Percentiles rank a stretch among this genome's conserved stretches.
Evolutionary conservation across 345 rosid genomes (phyloP).

Genomic region (Punica granatum): DNA sequence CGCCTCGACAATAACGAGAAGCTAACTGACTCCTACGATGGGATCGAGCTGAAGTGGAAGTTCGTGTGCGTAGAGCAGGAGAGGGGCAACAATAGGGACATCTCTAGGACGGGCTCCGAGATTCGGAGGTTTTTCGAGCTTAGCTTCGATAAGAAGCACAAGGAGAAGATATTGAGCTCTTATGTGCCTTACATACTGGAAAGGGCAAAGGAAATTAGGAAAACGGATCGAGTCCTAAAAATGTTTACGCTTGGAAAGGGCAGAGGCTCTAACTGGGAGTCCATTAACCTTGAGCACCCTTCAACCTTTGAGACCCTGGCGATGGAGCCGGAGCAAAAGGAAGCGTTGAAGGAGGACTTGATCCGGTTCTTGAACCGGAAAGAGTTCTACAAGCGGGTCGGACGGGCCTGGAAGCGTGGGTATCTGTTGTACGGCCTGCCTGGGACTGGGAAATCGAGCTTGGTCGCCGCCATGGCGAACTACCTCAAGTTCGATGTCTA

Average conservation of each 20-base stretch:
- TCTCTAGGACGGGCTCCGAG: slow-evolving; percentile 11
- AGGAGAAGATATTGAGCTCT: slow-evolving; percentile 20
- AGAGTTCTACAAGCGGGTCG: slow-evolving; percentile 43
- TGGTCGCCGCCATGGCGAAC: slow-evolving; percentile 50
- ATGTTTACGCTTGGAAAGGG: slow-evolving; percentile 30
- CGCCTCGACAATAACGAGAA: slow-evolving; percentile 27
- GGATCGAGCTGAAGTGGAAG: not conserved
- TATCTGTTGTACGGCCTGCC: slow-evolving; percentile 51
- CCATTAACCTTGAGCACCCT: slow-evolving; percentile 34
- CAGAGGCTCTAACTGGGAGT: slow-evolving; percentile 21
- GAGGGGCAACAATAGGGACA: slow-evolving; percentile 17
- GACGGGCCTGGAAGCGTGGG: slow-evolving; percentile 53
- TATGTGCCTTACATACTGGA: slow-evolving; percentile 32
- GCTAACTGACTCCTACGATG: slow-evolving; percentile 16
- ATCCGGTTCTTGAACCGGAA: slow-evolving; percentile 31
- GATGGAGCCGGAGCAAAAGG: slow-evolving; percentile 40
- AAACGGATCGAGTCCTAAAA: slow-evolving; percentile 27
- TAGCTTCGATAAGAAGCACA: slow-evolving; percentile 27
- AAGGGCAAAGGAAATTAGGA: slow-evolving; percentile 17
- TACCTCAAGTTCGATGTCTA: slow-evolving; percentile 40
- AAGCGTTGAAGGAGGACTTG: slow-evolving; percentile 33
- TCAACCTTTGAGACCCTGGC: slow-evolving; percentile 43
- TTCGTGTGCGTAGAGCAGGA: slow-evolving; percentile 22
- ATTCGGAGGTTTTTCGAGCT: slow-evolving; percentile 24
- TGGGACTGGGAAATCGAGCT: slow-evolving; percentile 50